A percentile compares a stretch with the other conserved stretches of the same genome.
These are phyloP conservation scores for Boeremia exigua DNA, from an alignment of 2,329 filamentous ascomycete species.

Conservation along the genomic window DNA sequence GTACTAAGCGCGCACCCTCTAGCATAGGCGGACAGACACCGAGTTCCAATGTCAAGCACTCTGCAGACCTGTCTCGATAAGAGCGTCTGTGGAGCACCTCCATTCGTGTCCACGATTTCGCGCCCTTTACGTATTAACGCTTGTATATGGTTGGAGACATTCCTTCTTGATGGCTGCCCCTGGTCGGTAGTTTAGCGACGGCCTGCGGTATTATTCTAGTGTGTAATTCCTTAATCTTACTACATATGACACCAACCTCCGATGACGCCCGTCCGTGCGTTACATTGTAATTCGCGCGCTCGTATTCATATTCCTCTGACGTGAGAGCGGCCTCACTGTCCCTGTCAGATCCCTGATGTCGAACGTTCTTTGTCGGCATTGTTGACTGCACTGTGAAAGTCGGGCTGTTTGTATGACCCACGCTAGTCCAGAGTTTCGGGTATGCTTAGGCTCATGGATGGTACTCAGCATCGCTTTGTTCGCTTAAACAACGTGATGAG, in stretches of 20 bases:
- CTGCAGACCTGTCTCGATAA: background rate
- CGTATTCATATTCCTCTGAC: conserved; percentile 8
- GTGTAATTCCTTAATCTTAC: conserved; percentile 18
- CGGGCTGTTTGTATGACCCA: background rate
- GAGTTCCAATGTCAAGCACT: background rate
- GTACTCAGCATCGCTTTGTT: too few relatives aligned
- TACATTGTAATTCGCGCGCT: background rate
- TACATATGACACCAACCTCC: background rate
- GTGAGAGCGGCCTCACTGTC: background rate
- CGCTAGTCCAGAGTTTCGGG: too few relatives aligned
- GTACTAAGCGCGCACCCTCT: conserved; percentile 2
- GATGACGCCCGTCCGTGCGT: conserved; percentile 1
- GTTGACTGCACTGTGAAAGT: background rate
- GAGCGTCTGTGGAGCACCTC: background rate
- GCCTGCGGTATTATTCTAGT: conserved; percentile 15
- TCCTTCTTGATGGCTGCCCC: conserved; percentile 10
- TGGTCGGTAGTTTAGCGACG: conserved; percentile 7
- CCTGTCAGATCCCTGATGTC: background rate
- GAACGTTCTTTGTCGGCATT: too few relatives aligned
- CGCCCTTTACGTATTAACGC: conserved; percentile 18
- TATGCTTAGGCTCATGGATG: too few relatives aligned
- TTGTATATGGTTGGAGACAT: conserved; percentile 9
- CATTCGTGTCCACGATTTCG: background rate
- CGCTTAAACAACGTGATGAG: too few relatives aligned
- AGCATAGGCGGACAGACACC: too few relatives aligned